These are phyloP conservation scores for Cytospora schulzeri DNA, from an alignment of 2,329 filamentous ascomycete genomes.

Conservation along the genomic window DNA sequence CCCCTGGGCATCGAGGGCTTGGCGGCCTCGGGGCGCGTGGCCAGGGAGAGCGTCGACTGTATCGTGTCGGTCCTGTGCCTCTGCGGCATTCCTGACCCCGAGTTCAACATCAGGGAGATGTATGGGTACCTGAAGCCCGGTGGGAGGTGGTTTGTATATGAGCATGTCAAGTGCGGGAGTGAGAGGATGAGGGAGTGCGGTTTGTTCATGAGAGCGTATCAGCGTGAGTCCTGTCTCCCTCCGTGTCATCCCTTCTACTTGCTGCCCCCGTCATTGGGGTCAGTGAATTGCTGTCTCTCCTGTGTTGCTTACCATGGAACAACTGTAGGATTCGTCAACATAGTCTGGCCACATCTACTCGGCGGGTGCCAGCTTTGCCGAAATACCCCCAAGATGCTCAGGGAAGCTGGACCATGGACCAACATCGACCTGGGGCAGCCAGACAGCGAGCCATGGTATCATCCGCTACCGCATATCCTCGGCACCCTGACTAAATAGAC, in stretches of 20 bases:
- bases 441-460: constrained; percentile 44
- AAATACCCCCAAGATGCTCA: constrained; percentile 50
- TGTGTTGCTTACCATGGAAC: background rate
- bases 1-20: constrained; percentile 65
- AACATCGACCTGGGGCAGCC: constrained; percentile 50
- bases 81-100: constrained; percentile 64
- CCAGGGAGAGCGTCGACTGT: constrained; percentile 56
- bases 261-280: background rate
- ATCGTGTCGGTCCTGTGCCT: constrained; percentile 64
- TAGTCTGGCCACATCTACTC: constrained; percentile 55
- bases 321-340: constrained; percentile 49
- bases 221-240: constrained; percentile 34
- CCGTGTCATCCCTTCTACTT: background rate
- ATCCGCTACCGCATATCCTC: constrained; percentile 50
- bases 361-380: constrained; percentile 56
- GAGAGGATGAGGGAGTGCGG: constrained; percentile 34
- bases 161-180: constrained; percentile 53
- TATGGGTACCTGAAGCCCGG: constrained; percentile 62
- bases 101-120: constrained; percentile 55
- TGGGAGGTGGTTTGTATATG: constrained; percentile 64
- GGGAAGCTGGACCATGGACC: constrained; percentile 53
- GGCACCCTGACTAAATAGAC: constrained; percentile 55
- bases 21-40: constrained; percentile 45
- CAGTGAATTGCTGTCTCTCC: background rate
- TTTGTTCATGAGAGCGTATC: constrained; percentile 49